A percentile compares a stretch with the other conserved stretches of the same genome.
Evolutionary conservation across 2,329 filamentous ascomycete genomes (phyloP).

Genomic region (Pseudocercospora eumusae): DNA sequence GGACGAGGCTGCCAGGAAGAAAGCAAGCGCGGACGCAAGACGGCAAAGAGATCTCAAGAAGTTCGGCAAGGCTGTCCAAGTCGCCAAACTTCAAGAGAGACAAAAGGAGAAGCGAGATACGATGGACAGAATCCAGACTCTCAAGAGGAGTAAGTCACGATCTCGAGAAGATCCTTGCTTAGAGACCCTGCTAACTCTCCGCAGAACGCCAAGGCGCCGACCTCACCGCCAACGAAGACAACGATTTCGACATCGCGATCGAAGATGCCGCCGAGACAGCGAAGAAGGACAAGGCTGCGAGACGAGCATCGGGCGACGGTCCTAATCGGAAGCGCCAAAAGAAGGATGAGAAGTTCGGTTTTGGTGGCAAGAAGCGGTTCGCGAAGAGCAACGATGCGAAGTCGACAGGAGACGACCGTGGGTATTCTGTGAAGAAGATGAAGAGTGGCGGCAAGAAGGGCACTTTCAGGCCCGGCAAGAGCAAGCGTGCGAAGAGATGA

Average conservation of each 20-base stretch:
- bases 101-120: conserved; percentile 90
- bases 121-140: conserved; percentile 87
- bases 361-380: conserved; percentile 92
- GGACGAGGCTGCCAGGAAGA: conserved; percentile 88
- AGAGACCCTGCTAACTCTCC: conserved; percentile 29
- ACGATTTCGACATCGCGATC: conserved; percentile 88
- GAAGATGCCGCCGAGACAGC: conserved; percentile 63
- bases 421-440: conserved; percentile 83
- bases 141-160: conserved; percentile 83
- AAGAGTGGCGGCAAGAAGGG: conserved; percentile 67
- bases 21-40: conserved; percentile 85
- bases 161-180: neutral
- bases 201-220: conserved; percentile 78
- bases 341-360: conserved; percentile 93
- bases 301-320: conserved; percentile 40
- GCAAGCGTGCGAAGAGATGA: conserved; percentile 39
- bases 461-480: conserved; percentile 45
- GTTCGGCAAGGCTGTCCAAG: conserved; percentile 97
- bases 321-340: conserved; percentile 77
- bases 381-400: conserved; percentile 85
- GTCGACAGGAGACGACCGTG: conserved; percentile 76
- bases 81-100: conserved; percentile 92
- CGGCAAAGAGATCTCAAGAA: conserved; percentile 96
- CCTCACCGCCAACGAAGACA: conserved; percentile 71
- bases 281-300: conserved; percentile 47